These are phyloP conservation scores for Plasmodium sp. DNA, from an alignment of 169 alveolate genomes.

Conservation along the genomic window DNA sequence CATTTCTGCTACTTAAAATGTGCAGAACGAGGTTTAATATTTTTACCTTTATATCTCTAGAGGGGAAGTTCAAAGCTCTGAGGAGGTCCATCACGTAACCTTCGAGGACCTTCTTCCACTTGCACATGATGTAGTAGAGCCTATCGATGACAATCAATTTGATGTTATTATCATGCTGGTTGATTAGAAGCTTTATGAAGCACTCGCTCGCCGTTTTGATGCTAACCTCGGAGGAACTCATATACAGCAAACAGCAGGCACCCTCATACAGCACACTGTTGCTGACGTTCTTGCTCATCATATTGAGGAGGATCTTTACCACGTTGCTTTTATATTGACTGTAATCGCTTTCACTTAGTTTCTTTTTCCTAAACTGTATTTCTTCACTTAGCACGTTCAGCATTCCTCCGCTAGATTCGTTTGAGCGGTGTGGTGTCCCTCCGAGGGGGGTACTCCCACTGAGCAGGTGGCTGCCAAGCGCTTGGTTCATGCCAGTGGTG, in stretches of 20 bases:
- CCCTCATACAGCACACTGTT: constrained; percentile 90
- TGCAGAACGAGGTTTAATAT: constrained; percentile 86
- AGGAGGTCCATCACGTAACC: constrained; percentile 90
- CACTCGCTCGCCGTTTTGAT: constrained; percentile 91
- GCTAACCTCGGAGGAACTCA: constrained; percentile 87
- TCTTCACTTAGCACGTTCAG: constrained; percentile 45
- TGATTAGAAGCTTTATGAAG: constrained; percentile 89
- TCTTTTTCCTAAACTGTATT: constrained; percentile 74
- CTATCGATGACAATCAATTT: constrained; percentile 84
- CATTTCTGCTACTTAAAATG: constrained; percentile 77
- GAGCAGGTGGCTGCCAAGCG: not conserved
- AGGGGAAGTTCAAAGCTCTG: constrained; percentile 86
- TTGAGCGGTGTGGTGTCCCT: not conserved
- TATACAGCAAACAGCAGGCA: constrained; percentile 87
- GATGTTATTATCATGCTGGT: constrained; percentile 94
- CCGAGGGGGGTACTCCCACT: not conserved
- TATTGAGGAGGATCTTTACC: constrained; percentile 83
- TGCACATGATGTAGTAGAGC: constrained; percentile 73
- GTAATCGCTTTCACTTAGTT: constrained; percentile 64
- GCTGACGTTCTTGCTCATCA: constrained; percentile 75
- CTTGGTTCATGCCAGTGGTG: not conserved
- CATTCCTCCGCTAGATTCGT: constrained; percentile 18
- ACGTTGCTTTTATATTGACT: constrained; percentile 76
- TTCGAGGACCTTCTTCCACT: constrained; percentile 88
- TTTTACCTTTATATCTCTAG: constrained; percentile 86